A percentile compares a stretch with the other conserved stretches of the same genome.
Evolutionary conservation across 257 asterid genomes (phyloP).

Genomic region (Mitragyna speciosa): DNA sequence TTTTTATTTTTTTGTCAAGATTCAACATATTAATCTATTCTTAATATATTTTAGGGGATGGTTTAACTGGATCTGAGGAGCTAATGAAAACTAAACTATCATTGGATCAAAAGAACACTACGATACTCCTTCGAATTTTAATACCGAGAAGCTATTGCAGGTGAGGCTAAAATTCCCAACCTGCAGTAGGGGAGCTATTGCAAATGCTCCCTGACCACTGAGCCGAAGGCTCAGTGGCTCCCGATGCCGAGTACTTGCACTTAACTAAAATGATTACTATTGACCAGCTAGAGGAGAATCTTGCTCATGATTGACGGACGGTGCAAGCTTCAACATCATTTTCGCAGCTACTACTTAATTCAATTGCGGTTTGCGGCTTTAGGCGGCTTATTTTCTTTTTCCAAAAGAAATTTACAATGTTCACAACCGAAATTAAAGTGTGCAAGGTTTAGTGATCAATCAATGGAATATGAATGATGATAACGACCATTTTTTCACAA

Average conservation of each 20-base stretch:
- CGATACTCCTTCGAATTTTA: no score
- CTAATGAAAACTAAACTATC: no score
- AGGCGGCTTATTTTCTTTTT: neutral
- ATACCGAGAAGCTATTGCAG: no score
- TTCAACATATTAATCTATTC: no score
- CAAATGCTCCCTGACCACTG: no score
- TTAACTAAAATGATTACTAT: neutral
- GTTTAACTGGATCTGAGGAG: no score
- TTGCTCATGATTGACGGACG: slow-evolving; percentile 7
- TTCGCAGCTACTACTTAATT: neutral
- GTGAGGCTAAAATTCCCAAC: no score
- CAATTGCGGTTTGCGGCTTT: neutral
- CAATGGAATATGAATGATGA: neutral
- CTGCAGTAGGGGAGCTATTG: no score
- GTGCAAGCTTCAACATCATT: slow-evolving; percentile 1
- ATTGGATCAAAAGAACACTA: no score
- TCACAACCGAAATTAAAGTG: neutral
- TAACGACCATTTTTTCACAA: neutral
- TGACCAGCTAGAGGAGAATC: neutral
- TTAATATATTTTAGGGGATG: no score
- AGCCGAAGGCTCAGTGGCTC: no score
- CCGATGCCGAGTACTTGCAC: neutral
- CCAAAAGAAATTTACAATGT: neutral
- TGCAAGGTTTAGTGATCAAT: neutral
- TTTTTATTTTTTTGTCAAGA: no score